A percentile compares a stretch with the other conserved stretches of the same genome.
phyloP scores from a whole-genome alignment of 805 yeast genomes.

The Kuraishia borneana region DNA sequence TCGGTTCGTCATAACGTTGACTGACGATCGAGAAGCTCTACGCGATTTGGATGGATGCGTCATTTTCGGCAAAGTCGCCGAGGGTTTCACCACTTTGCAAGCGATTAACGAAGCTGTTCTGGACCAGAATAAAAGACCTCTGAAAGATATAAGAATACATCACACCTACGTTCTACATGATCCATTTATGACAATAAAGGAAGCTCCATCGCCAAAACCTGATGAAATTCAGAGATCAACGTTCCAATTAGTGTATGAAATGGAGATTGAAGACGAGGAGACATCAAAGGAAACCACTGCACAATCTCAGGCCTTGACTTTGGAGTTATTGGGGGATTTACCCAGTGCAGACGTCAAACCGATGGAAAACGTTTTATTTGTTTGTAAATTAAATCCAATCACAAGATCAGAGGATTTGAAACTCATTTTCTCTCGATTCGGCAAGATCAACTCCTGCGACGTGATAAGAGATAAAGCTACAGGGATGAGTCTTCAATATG shows the following conservation, averaged over 20 bases:
- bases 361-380: slow-evolving; percentile 47
- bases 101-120: slow-evolving; percentile 25
- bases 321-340: slow-evolving; percentile 55
- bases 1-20: slow-evolving; percentile 24
- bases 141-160: slow-evolving; percentile 39
- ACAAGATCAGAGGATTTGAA: slow-evolving; percentile 47
- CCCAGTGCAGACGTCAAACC: slow-evolving; percentile 50
- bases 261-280: slow-evolving; percentile 10
- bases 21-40: slow-evolving; percentile 13
- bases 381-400: slow-evolving; percentile 52
- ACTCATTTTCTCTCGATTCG: slow-evolving; percentile 52
- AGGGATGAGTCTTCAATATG: slow-evolving; percentile 45
- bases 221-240: slow-evolving; percentile 14
- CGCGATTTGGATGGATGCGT: slow-evolving; percentile 13
- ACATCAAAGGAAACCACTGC: slow-evolving; percentile 21
- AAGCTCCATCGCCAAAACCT: slow-evolving; percentile 24
- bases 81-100: slow-evolving; percentile 37
- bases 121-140: slow-evolving; percentile 29
- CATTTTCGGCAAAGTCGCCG: slow-evolving; percentile 40
- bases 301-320: slow-evolving; percentile 43
- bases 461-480: slow-evolving; percentile 36
- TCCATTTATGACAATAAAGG: slow-evolving; percentile 28
- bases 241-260: slow-evolving; percentile 17
- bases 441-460: slow-evolving; percentile 38
- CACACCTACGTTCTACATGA: slow-evolving; percentile 40